These are phyloP conservation scores for Prunella vulgaris DNA, from an alignment of 257 asterid species.

Conservation along the genomic window DNA sequence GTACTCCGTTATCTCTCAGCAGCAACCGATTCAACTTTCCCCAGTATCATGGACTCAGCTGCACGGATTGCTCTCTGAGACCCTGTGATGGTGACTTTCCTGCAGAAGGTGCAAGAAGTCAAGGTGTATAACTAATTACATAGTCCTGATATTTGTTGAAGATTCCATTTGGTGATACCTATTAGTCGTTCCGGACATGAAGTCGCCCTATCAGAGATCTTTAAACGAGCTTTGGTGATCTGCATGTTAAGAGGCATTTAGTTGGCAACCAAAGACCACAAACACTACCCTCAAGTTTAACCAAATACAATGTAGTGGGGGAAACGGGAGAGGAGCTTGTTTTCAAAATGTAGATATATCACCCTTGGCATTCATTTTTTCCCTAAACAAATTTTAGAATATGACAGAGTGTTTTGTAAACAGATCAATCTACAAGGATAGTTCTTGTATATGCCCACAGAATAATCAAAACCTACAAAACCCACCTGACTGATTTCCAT, in stretches of 20 bases:
- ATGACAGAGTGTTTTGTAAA: background rate
- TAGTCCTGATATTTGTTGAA: background rate
- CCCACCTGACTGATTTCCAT: slow-evolving; percentile 77
- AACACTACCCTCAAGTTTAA: background rate
- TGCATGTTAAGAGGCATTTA: slow-evolving; percentile 30
- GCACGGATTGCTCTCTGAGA: slow-evolving; percentile 34
- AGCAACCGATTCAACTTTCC: slow-evolving; percentile 32
- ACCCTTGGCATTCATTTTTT: too few species aligned
- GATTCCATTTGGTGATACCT: slow-evolving; percentile 38
- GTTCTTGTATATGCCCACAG: background rate
- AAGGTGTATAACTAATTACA: background rate
- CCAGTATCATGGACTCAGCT: slow-evolving; percentile 42
- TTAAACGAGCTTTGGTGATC: slow-evolving; percentile 79
- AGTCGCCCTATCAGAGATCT: slow-evolving; percentile 87
- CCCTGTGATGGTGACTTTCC: slow-evolving; percentile 57
- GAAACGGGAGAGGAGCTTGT: background rate
- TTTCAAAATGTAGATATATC: background rate
- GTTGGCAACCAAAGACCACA: slow-evolving; percentile 3
- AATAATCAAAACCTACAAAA: background rate
- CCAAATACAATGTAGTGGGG: too few species aligned
- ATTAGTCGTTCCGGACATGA: slow-evolving; percentile 76
- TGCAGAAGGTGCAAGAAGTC: slow-evolving; percentile 22
- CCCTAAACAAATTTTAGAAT: background rate
- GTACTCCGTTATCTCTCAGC: slow-evolving; percentile 27
- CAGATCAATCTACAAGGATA: background rate